Percentiles rank a stretch among this genome's conserved stretches.
These are phyloP conservation scores for Knufia fluminis DNA, from an alignment of 2,329 filamentous ascomycete genomes.

Conservation along the genomic window DNA sequence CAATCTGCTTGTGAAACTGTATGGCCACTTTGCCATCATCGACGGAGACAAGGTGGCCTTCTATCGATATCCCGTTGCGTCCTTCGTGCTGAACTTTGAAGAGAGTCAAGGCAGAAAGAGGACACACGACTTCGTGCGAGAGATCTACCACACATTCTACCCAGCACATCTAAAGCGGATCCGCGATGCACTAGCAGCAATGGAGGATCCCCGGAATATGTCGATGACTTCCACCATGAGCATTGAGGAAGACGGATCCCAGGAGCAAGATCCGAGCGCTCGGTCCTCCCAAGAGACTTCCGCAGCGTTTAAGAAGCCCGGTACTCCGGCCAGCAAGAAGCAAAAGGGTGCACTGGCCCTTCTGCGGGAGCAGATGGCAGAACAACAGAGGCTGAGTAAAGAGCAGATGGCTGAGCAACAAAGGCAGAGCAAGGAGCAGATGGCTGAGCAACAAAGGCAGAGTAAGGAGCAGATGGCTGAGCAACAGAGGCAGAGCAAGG, in stretches of 20 bases:
- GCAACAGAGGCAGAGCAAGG: neutral
- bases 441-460: too few species aligned
- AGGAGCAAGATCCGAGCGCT: constrained; percentile 6
- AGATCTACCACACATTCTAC: constrained; percentile 11
- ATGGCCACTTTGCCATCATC: constrained; percentile 3
- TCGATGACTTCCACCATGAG: constrained; percentile 5
- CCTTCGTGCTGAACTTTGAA: constrained; percentile 1
- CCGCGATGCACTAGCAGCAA: constrained; percentile 6
- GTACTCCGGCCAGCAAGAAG: constrained; percentile 5
- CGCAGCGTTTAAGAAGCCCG: constrained; percentile 1
- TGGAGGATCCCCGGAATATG: neutral
- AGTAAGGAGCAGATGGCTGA: neutral
- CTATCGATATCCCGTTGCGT: constrained; percentile 7
- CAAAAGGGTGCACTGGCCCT: constrained; percentile 2
- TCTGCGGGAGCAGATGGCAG: constrained; percentile 1
- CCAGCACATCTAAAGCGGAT: constrained; percentile 9
- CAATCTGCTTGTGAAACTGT: constrained; percentile 4
- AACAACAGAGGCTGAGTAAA: neutral
- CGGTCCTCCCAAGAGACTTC: neutral
- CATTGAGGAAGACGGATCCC: constrained; percentile 4
- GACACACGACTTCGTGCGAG: constrained; percentile 11
- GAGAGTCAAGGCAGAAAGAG: constrained; percentile 4
- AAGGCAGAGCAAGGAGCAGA: neutral
- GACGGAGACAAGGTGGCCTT: constrained; percentile 3
- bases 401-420: neutral